Evolutionary conservation across 179 eudicot genomes (phyloP), one percentile per base, ranked within the genome.

Genomic region (Actinidia chinensis): DNA sequence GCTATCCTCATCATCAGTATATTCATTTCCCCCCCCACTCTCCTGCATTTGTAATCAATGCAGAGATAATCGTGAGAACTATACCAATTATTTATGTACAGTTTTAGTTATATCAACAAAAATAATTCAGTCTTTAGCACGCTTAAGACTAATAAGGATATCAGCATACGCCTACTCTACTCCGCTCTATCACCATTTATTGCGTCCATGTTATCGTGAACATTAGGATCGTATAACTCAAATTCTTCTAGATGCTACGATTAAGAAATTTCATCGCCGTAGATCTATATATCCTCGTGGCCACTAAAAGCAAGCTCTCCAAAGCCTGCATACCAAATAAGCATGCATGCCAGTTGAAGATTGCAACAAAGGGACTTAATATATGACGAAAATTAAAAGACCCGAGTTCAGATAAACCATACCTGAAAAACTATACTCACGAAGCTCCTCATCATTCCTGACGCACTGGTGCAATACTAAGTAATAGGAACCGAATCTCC

Each of bases 351-450:
- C 47, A 75, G 50, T 54, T 50, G 6, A 56, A 55, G 6, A 17
- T 44, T 33, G 58, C 60, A 18, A 61, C 47, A 18, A 51, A 59
- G 69, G 47, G 52, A 36, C n/a, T n/a, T n/a, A 25, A 69, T 43
- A 23, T n/a, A 71, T 65, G 40, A 59, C 14, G 61, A 78, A 59
- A 67, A 75, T 77, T 52, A 55, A 25, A 56, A 70, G 63, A 8
- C 56, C 48, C 40, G 8, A 28, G 7, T 15, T 54, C 48, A 22
- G 5, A 5, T 48, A 52, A 10, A 68, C 50, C 46, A 42, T 84
- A 91, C 99, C 99, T 94, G 99, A 85, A 96, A n/a, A 89, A 84
- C 99, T 90, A 78, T 94, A 94, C 87, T 92, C 98, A 68, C 95
- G 93, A 80, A 94, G 98, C 86, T 94, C 99, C 83, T 96, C 99